These are phyloP conservation scores for Hymenoscyphus salicellus DNA, from an alignment of 2,329 filamentous ascomycete species.

Conservation along the genomic window DNA sequence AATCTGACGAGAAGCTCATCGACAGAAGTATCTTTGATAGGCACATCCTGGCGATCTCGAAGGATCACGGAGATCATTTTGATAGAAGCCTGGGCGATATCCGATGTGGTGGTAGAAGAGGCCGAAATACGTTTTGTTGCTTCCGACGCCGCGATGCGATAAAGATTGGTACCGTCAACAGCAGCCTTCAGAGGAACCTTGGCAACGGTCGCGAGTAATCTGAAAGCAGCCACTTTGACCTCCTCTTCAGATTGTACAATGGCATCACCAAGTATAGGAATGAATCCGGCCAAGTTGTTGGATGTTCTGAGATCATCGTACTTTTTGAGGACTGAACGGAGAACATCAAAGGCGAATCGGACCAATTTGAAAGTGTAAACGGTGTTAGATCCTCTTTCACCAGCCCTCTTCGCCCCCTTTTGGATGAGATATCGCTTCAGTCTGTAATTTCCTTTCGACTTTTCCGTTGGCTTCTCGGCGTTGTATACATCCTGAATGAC, in stretches of 20 bases:
- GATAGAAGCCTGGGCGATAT: slow-evolving; percentile 80
- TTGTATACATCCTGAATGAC: slow-evolving; percentile 84
- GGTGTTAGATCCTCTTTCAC: slow-evolving; percentile 67
- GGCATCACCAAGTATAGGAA: slow-evolving; percentile 85
- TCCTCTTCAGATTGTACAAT: slow-evolving; percentile 84
- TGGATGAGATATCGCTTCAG: slow-evolving; percentile 76
- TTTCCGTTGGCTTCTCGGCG: slow-evolving; percentile 51
- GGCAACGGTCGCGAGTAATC: slow-evolving; percentile 79
- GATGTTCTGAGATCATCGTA: slow-evolving; percentile 77
- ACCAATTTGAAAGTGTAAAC: slow-evolving; percentile 85
- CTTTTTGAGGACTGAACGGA: slow-evolving; percentile 82
- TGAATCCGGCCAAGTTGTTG: slow-evolving; percentile 76
- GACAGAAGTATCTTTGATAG: slow-evolving; percentile 75
- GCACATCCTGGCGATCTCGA: slow-evolving; percentile 72
- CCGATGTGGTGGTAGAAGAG: slow-evolving; percentile 74
- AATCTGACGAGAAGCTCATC: slow-evolving; percentile 79
- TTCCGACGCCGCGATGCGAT: slow-evolving; percentile 78
- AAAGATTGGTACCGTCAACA: slow-evolving; percentile 57
- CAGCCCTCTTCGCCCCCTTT: slow-evolving; percentile 71
- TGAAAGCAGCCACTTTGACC: slow-evolving; percentile 82
- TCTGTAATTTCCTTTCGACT: slow-evolving; percentile 58
- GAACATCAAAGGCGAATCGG: slow-evolving; percentile 81
- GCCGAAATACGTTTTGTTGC: slow-evolving; percentile 77
- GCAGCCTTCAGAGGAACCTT: slow-evolving; percentile 74
- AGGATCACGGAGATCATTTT: slow-evolving; percentile 85